A percentile compares a stretch with the other conserved stretches of the same genome.
Evolutionary conservation across 1,139 yeast genomes (phyloP).

Genomic region (Yamadazyma triangularis): DNA sequence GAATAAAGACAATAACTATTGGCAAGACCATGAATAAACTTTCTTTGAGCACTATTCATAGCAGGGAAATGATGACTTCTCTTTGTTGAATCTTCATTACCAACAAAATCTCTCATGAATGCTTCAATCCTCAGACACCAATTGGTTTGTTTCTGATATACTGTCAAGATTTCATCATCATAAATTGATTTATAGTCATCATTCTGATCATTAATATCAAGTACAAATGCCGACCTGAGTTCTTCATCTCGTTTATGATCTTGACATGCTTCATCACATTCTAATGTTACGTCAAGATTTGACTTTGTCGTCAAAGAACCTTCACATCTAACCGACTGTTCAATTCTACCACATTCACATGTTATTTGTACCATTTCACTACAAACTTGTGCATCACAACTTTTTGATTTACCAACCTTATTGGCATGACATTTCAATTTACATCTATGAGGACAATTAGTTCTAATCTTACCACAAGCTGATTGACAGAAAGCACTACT

Average conservation of each 20-base stretch:
- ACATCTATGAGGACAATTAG: constrained; percentile 63
- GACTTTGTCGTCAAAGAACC: constrained; percentile 31
- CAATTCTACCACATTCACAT: constrained; percentile 65
- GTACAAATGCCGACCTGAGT: constrained; percentile 59
- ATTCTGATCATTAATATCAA: constrained; percentile 16
- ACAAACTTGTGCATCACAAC: constrained; percentile 41
- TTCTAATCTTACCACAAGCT: constrained; percentile 48
- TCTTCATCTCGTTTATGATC: constrained; percentile 54
- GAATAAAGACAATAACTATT: constrained; percentile 54
- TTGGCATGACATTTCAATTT: constrained; percentile 61
- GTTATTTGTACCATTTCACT: constrained; percentile 42
- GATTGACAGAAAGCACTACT: constrained; percentile 45
- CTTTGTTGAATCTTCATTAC: constrained; percentile 19
- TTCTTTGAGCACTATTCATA: constrained; percentile 66
- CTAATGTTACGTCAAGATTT: constrained; percentile 31
- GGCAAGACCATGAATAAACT: constrained; percentile 67
- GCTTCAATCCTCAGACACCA: constrained; percentile 69
- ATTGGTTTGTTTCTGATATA: constrained; percentile 45
- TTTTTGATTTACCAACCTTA: constrained; percentile 26
- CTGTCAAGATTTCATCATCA: constrained; percentile 36
- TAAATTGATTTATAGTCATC: constrained; percentile 29
- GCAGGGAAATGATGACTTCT: constrained; percentile 58
- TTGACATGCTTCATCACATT: constrained; percentile 72
- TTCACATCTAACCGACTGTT: constrained; percentile 48
- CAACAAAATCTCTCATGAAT: constrained; percentile 46